Evolutionary conservation across 169 alveolate genomes (phyloP), one percentile per base, ranked within the genome.

Genomic region (Eimeria tenella): DNA sequence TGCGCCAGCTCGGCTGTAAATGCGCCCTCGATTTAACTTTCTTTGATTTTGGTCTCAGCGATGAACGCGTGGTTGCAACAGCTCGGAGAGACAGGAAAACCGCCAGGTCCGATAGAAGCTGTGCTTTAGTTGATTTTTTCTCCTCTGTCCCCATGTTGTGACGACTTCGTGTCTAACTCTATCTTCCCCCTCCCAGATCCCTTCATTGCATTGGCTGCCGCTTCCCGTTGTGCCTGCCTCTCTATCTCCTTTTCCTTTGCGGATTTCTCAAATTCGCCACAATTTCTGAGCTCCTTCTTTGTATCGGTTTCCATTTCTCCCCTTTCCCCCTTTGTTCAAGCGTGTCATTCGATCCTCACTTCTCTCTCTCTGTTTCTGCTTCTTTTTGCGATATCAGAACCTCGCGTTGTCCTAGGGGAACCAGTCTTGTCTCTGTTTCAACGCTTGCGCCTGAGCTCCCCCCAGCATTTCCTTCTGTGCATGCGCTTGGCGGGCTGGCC

Each of bases 401-500:
- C 77, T 3, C 77, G 77, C 77, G 42, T 13, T 13, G 77, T 68
- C 11, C 11, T n/a, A n/a, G 77, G 77, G 13, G 77, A 68, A n/a
- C n/a, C 77, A 13, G 77, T n/a, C 11, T 23, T 13, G 42, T 17
- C 77, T n/a, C 77, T 68, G 77, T 68, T 68, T n/a, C 11, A 13
- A 10, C n/a, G 77, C n/a, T n/a, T 68, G 77, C 11, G n/a, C 11
- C 77, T 17, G 31, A 68, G 31, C 77, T 17, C n/a, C n/a, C 77
- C 77, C 11, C 49, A 68, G 9, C 77, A 8, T 13, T 68, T 68
- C 77, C 11, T 17, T 10, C n/a, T 68, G 13, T 68, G 77, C 3
- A 68, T 68, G 77, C 77, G 77, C 49, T 23, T 68, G 11, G 42
- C n/a, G 1, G 31, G 31, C 77, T 68, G 77, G 77, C 77, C 77